Evolutionary conservation across 345 rosid genomes (phyloP).

Genomic region (Salix suchowensis): DNA sequence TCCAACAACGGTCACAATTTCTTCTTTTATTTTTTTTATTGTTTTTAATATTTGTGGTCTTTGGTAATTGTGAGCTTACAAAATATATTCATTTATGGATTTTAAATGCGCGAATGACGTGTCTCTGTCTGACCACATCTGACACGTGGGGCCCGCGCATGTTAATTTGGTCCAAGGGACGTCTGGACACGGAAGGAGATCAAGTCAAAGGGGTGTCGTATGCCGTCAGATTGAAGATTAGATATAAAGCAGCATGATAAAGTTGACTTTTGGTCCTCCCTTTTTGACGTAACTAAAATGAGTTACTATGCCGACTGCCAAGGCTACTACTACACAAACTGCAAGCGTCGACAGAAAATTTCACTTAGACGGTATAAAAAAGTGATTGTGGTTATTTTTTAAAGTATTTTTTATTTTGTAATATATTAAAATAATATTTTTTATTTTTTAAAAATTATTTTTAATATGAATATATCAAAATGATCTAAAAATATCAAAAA

Average conservation of each 20-base stretch:
- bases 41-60: neutral
- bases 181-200: conserved; percentile 14
- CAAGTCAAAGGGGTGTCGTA: conserved; percentile 24
- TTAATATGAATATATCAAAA: no score
- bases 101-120: neutral
- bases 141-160: conserved; percentile 13
- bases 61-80: neutral
- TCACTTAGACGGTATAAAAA: no score
- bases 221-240: conserved; percentile 14
- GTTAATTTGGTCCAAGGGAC: conserved; percentile 5
- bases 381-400: no score
- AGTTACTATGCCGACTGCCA: neutral
- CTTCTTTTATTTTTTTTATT: neutral
- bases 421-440: no score
- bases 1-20: conserved; percentile 12
- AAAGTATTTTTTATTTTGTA: no score
- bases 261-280: conserved; percentile 35
- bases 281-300: no score
- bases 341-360: no score
- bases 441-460: no score
- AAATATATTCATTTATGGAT: neutral
- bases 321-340: no score
- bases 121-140: conserved; percentile 3
- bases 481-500: no score
- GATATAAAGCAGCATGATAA: conserved; percentile 19